phyloP scores from a whole-genome alignment of 805 yeast genomes.

The Ascoidea asiatica region DNA sequence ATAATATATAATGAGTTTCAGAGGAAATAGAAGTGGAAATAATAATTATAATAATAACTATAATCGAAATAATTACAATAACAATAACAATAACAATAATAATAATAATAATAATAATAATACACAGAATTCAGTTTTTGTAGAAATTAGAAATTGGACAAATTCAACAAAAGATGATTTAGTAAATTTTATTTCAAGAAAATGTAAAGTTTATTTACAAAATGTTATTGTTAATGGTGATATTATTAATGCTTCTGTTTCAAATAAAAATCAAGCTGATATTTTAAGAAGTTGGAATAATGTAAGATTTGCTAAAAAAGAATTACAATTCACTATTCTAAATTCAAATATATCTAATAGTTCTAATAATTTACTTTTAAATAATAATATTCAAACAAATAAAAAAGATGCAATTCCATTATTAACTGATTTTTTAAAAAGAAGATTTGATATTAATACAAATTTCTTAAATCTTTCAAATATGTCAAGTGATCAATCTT shows the following conservation, averaged over 20 bases:
- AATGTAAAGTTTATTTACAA: constrained; percentile 39
- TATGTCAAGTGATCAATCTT: constrained; percentile 49
- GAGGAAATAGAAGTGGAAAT: neutral
- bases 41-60: constrained; percentile 9
- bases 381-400: constrained; percentile 11
- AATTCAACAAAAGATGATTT: constrained; percentile 63
- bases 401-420: constrained; percentile 42
- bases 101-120: constrained; percentile 12
- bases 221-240: constrained; percentile 43
- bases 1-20: neutral
- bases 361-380: constrained; percentile 3
- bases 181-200: constrained; percentile 54
- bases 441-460: constrained; percentile 51
- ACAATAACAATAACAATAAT: constrained; percentile 3
- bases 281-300: constrained; percentile 53
- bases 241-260: constrained; percentile 46
- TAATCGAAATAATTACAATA: constrained; percentile 9
- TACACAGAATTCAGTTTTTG: constrained; percentile 24
- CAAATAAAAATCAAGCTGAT: constrained; percentile 39
- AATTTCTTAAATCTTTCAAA: constrained; percentile 58
- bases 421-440: constrained; percentile 42
- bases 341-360: no score
- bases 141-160: constrained; percentile 72
- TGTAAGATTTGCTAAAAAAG: constrained; percentile 67
- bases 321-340: constrained; percentile 36